Base-by-base conservation (phyloP, 2,329 filamentous ascomycete genomes). In the Ophiostoma sp. region DNA sequence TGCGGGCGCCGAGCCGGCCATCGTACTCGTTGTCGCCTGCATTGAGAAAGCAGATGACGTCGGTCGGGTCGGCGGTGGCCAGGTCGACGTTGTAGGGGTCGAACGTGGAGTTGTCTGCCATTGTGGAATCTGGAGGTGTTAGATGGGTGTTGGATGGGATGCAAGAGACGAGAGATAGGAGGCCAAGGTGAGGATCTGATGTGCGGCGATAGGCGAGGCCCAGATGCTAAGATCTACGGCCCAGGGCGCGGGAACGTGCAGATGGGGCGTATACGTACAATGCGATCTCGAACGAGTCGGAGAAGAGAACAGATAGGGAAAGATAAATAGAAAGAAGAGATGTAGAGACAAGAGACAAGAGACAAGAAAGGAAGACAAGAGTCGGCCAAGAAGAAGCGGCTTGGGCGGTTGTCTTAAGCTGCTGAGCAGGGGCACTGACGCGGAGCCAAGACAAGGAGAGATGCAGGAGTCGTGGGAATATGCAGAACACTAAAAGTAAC, bases 1-100 rank as follows among this genome's bases (percentile, higher is more conserved):
- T 83, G 13, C 91, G 87, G 52, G 89, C 79, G 31, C 89, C 90
- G 68, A 92, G 82, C 4, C 77, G 79, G 31, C 86, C 85, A 73
- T 87, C 79, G 74, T 87, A 87, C 27, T 87, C 82, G 73, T 87
- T 87, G 0, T 74, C 76, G 2, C 76, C 77, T 2, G 75, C 71
- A 13, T 79, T 77, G 23, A 87, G 74, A 75, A 82, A 86, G 76
- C 86, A 88, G 74, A 85, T 78, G 64, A 88, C 76, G 2, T 81
- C 76, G 3, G 74, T 74, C 1, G 79, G 77, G 73, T 83, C 81
- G 13, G 77, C 81, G 1, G 77, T 80, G 64, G 78, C 76, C 31
- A 84, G 77, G 71, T 84, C 76, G 76, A 84, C 83, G 68, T 75
- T 80, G 35, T 75, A 76, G 2, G 83, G 78, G 72, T 85, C 76